Evolutionary conservation across 352 stramenopile genomes (phyloP), one percentile per base, ranked within the genome.

Genomic region (Globisporangium orthogonon): DNA sequence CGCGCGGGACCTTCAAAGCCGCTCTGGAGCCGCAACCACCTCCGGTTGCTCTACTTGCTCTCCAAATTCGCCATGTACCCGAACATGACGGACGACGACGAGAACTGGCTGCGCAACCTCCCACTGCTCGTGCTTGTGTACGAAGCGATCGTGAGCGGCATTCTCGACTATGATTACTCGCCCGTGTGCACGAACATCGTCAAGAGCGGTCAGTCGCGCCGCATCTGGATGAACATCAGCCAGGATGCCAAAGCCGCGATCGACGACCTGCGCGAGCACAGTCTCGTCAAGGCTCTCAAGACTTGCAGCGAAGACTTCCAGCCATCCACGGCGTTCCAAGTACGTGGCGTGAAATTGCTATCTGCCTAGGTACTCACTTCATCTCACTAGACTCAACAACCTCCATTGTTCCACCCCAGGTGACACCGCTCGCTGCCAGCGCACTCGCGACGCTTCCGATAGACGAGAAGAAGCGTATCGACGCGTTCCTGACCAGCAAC

Each of bases 81-180:
- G 2, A 82, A 63, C 45, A 78, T 83, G 33, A 85, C 76, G 15
- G 90, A 98, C 44, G 83, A 97, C 58, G 94, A 97, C 41, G 95
- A 98, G 65, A 83, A 95, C 62, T 99, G 96, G 96, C 72, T 99
- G 33, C 86, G 94, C 23, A 98, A 98, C 67, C 83, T 96, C 31
- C 91, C 96, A 29, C 64, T 99, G 52, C 84, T 97, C 44, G 96
- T 99, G 53, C 81, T 99, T 41, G 86, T 98, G 35, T 99, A 98
- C 73, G 96, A 99, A 54, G 95, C 91, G 4, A 97, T 98, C 53
- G 91, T 98, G 30, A 72, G 88, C 47, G 80, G 94, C 46, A 82
- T 98, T 0, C 59, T 99, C 28, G 89, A 98, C 63, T 98, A 97
- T 65, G 96, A 98, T 72, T 98, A 99, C 69, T 97, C 95, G 47